Conservation (phyloP, 352 stramenopile species). For the Peronosclerospora sorghi region DNA sequence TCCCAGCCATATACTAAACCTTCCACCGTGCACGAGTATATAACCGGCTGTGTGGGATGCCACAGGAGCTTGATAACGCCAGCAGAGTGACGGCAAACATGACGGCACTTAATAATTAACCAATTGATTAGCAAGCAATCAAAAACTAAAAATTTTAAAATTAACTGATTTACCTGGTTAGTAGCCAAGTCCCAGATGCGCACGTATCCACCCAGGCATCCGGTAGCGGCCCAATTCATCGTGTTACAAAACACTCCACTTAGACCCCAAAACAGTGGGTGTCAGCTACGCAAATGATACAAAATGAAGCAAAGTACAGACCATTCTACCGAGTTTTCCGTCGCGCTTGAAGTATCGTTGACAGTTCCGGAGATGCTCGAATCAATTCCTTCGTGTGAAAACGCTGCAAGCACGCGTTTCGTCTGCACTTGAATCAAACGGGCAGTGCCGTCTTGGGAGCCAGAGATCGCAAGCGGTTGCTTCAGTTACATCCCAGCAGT, state of each 20-base stretch:
- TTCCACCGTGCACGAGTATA: slow-evolving; percentile 85
- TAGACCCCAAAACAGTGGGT: background rate
- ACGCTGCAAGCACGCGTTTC: slow-evolving; percentile 89
- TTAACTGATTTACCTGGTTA: slow-evolving; percentile 58
- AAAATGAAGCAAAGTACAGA: slow-evolving; percentile 16
- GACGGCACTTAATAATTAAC: slow-evolving; percentile 47
- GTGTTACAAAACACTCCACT: slow-evolving; percentile 90
- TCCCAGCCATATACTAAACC: slow-evolving; percentile 88
- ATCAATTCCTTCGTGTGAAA: slow-evolving; percentile 63
- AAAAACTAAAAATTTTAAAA: no score
- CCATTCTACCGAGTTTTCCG: slow-evolving; percentile 83
- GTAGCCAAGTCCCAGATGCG: slow-evolving; percentile 94
- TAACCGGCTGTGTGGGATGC: slow-evolving; percentile 76
- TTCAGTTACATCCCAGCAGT: slow-evolving; percentile 10
- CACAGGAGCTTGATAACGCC: slow-evolving; percentile 88
- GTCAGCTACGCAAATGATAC: background rate
- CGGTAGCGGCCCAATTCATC: slow-evolving; percentile 92
- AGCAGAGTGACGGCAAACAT: slow-evolving; percentile 78
- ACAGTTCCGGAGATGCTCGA: slow-evolving; percentile 31
- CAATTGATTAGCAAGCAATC: slow-evolving; percentile 2
- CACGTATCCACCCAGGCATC: slow-evolving; percentile 88
- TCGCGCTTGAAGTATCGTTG: slow-evolving; percentile 34
- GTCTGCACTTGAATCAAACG: slow-evolving; percentile 88
- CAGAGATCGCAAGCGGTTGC: slow-evolving; percentile 88
- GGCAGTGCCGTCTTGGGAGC: slow-evolving; percentile 90